Evolutionary conservation across 768 basidiomycete species (phyloP).

Genomic region (Tulasnella sp.): DNA sequence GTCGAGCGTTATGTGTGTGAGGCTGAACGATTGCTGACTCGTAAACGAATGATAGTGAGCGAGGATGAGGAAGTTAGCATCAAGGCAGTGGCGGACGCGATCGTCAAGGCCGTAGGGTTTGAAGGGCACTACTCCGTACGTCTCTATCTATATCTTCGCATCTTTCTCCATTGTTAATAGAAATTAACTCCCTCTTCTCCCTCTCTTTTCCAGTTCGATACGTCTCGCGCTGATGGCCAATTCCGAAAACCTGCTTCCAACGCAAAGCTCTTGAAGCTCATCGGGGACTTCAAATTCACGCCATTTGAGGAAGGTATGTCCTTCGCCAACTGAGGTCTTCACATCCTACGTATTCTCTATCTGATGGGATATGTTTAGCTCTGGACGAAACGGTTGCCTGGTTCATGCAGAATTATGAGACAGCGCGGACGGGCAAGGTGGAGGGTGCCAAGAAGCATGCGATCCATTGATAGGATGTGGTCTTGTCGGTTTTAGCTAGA

Average conservation of each 20-base stretch:
- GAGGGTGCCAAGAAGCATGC: too few relatives aligned
- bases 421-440: constrained; percentile 46
- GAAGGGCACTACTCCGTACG: constrained; percentile 60
- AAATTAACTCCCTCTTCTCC: background rate
- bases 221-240: constrained; percentile 63
- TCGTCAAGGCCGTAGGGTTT: constrained; percentile 74
- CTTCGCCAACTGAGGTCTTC: background rate
- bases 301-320: constrained; percentile 69
- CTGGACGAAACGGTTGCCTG: constrained; percentile 68
- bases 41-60: constrained; percentile 39
- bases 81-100: constrained; percentile 75
- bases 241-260: constrained; percentile 96
- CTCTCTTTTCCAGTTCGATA: background rate
- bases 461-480: too few relatives aligned
- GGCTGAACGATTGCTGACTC: background rate
- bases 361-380: constrained; percentile 34
- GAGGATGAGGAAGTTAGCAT: constrained; percentile 93
- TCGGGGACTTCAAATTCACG: constrained; percentile 76
- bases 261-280: constrained; percentile 60
- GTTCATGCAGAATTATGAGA: constrained; percentile 75
- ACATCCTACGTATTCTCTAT: background rate
- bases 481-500: too few relatives aligned
- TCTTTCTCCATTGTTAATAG: background rate
- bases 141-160: constrained; percentile 33
- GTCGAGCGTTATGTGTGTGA: too few relatives aligned